A percentile compares a stretch with the other conserved stretches of the same genome.
Evolutionary conservation across 768 basidiomycete species (phyloP).

Genomic region (Trametes cinnabarina): DNA sequence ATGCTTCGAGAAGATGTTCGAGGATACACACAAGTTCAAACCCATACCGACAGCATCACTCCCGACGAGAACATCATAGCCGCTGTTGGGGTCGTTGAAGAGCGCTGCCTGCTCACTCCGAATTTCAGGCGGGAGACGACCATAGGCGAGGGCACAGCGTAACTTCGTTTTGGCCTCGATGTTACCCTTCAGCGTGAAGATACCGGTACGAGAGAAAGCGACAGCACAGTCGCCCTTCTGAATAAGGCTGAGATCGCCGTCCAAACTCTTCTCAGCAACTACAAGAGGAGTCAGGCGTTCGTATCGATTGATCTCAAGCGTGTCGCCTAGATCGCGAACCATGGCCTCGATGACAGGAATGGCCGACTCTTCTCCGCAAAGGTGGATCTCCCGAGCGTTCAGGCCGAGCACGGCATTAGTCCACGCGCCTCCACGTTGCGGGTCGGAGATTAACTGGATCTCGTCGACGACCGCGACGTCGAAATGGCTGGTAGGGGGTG

Average conservation of each 20-base stretch:
- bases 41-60: constrained; percentile 98
- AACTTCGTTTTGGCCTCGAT: constrained; percentile 73
- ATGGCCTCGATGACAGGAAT: constrained; percentile 74
- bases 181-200: constrained; percentile 72
- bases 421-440: constrained; percentile 79
- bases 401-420: constrained; percentile 75
- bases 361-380: constrained; percentile 94
- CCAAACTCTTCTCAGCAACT: constrained; percentile 62
- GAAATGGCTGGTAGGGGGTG: constrained; percentile 36
- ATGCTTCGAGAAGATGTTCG: neutral
- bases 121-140: constrained; percentile 87
- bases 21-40: constrained; percentile 75
- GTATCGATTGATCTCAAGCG: constrained; percentile 77
- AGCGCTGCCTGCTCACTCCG: constrained; percentile 87
- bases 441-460: constrained; percentile 92
- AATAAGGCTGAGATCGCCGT: constrained; percentile 58
- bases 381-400: constrained; percentile 78
- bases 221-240: constrained; percentile 89
- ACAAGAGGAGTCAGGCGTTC: constrained; percentile 83
- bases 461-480: constrained; percentile 96
- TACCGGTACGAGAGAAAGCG: constrained; percentile 71
- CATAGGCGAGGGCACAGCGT: constrained; percentile 90
- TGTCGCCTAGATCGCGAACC: constrained; percentile 77
- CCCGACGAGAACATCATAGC: constrained; percentile 86
- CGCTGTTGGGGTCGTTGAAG: constrained; percentile 85